phyloP scores from a whole-genome alignment of 2,329 filamentous ascomycete species.

The Aspergillus texensis region DNA sequence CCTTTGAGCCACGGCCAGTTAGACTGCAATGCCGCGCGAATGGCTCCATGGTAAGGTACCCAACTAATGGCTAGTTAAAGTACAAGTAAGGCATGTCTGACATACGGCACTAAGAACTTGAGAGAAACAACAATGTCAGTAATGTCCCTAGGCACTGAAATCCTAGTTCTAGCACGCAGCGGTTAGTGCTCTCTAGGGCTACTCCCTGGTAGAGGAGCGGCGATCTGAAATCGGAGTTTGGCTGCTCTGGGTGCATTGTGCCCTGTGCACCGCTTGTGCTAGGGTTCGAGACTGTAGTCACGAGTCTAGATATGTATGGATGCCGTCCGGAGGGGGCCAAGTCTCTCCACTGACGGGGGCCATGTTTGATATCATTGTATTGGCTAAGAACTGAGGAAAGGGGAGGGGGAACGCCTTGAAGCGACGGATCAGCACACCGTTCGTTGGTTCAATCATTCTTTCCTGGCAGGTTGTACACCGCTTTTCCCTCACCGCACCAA shows the following conservation, averaged over 20 bases:
- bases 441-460: conserved; percentile 6
- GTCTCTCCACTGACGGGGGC: neutral
- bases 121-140: neutral
- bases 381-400: conserved; percentile 6
- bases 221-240: conserved; percentile 1
- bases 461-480: conserved; percentile 23
- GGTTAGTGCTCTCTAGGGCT: neutral
- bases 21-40: neutral
- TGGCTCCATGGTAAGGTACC: conserved; percentile 6
- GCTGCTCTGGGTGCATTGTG: neutral
- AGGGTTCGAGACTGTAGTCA: neutral
- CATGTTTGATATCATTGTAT: conserved; percentile 4
- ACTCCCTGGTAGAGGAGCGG: neutral
- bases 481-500: conserved; percentile 27
- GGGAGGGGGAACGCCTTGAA: neutral
- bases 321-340: neutral
- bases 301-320: neutral
- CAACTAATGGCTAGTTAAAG: conserved; percentile 7
- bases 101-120: neutral
- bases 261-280: conserved; percentile 1
- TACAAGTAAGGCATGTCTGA: conserved; percentile 1
- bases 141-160: neutral
- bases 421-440: conserved; percentile 18
- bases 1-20: conserved; percentile 5
- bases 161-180: neutral